Evolutionary conservation across 2,329 filamentous ascomycete genomes (phyloP).

Genomic region (Seiridium unicorne): DNA sequence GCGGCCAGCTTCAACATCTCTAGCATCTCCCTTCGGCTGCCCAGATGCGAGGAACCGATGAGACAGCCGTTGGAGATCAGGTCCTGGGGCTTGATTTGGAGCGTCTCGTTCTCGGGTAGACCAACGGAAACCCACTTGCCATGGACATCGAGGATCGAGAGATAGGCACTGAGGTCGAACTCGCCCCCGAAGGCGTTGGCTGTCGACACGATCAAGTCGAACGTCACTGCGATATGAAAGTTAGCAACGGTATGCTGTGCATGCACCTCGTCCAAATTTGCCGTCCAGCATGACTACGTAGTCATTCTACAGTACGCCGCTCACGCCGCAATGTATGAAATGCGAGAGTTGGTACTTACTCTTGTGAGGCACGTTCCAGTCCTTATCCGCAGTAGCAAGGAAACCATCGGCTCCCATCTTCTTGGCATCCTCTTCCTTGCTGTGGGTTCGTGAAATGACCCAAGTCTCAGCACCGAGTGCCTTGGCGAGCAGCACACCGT

Average conservation of each 20-base stretch:
- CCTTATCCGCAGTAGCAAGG: constrained; percentile 41
- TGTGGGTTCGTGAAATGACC: constrained; percentile 47
- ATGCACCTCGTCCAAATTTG: neutral
- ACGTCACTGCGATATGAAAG: constrained; percentile 42
- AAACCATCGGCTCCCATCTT: constrained; percentile 46
- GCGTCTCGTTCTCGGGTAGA: constrained; percentile 73
- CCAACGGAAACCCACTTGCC: constrained; percentile 79
- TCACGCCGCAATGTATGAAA: no score
- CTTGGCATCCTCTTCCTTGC: constrained; percentile 48
- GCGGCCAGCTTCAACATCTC: constrained; percentile 50
- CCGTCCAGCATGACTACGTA: no score
- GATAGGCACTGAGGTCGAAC: constrained; percentile 70
- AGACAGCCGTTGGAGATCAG: constrained; percentile 74
- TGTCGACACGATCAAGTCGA: constrained; percentile 76
- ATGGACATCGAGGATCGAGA: constrained; percentile 78
- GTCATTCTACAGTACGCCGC: no score
- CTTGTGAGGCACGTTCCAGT: constrained; percentile 55
- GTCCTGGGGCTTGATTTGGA: constrained; percentile 69
- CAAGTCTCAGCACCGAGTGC: constrained; percentile 59
- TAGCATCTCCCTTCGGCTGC: constrained; percentile 68
- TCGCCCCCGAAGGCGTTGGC: constrained; percentile 65
- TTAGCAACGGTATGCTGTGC: neutral
- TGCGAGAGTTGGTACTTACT: constrained; percentile 16
- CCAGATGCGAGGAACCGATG: constrained; percentile 70
- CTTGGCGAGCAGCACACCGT: constrained; percentile 62